A percentile compares a stretch with the other conserved stretches of the same genome.
Conservation (phyloP, 139 green algal species). For the Axilococcus clingmanii region DNA sequence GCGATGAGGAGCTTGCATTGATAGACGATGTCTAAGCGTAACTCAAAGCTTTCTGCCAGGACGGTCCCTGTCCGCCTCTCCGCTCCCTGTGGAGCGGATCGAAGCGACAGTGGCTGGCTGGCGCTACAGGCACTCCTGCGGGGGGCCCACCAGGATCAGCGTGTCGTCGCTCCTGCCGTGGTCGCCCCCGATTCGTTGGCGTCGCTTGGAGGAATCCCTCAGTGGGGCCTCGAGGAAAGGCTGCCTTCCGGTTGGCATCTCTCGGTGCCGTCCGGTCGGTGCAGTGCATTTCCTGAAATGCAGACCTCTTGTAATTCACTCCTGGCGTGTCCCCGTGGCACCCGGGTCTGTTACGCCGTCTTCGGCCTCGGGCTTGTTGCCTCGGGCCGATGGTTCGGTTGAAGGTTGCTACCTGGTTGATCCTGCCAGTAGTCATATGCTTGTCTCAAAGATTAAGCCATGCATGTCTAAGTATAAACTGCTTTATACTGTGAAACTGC, state of each 20-base stretch:
- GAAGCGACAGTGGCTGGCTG: no score
- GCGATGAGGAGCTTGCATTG: no score
- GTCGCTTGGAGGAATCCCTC: background rate
- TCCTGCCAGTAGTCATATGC: conserved; percentile 96
- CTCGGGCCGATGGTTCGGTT: background rate
- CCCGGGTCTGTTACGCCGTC: background rate
- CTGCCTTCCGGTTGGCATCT: background rate
- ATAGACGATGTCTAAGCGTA: no score
- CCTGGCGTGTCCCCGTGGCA: background rate
- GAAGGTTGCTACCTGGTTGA: conserved; percentile 82
- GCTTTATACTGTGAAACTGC: conserved; percentile 99
- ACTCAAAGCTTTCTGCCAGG: no score
- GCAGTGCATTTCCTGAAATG: background rate
- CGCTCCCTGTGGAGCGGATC: background rate
- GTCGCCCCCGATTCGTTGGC: no score
- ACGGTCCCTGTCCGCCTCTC: background rate
- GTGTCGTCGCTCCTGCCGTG: no score
- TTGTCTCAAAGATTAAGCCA: conserved; percentile 99
- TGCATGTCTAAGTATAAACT: conserved; percentile 99
- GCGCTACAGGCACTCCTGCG: no score
- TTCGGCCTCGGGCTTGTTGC: background rate
- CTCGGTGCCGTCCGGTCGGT: background rate
- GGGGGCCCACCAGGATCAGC: no score
- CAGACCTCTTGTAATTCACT: background rate
- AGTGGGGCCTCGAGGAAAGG: background rate